These are phyloP conservation scores for Melastoma malabathricum DNA, from an alignment of 345 rosid species.

Conservation along the genomic window DNA sequence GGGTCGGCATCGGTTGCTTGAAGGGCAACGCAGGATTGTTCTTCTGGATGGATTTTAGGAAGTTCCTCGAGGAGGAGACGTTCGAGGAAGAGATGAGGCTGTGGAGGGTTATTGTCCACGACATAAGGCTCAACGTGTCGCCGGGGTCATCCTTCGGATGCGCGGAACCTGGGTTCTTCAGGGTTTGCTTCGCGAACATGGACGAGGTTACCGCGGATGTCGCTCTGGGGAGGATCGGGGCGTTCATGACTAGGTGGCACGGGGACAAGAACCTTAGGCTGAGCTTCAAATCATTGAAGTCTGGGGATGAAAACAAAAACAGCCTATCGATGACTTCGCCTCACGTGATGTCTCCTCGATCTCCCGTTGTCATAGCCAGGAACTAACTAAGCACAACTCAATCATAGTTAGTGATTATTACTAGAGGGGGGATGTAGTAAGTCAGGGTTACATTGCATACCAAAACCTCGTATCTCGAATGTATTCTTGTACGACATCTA, in stretches of 20 bases:
- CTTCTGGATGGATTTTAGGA: conserved; percentile 9
- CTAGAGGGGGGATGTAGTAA: too few relatives aligned
- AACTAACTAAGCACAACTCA: too few relatives aligned
- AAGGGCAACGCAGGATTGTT: conserved; percentile 12
- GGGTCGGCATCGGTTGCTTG: conserved; percentile 7
- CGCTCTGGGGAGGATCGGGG: conserved; percentile 10
- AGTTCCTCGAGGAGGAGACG: conserved; percentile 3
- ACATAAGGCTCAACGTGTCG: conserved; percentile 13
- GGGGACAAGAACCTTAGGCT: conserved; percentile 23
- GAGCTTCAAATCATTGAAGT: conserved; percentile 27
- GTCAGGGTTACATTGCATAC: too few relatives aligned
- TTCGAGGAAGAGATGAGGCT: conserved; percentile 9
- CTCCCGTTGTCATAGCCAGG: conserved; percentile 47
- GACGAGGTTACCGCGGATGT: conserved; percentile 10
- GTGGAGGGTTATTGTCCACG: conserved; percentile 9
- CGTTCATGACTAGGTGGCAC: conserved; percentile 12
- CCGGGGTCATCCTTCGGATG: conserved; percentile 15
- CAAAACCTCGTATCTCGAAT: too few relatives aligned
- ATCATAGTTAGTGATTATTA: too few relatives aligned
- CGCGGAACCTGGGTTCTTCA: conserved; percentile 11
- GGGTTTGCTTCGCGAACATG: conserved; percentile 20
- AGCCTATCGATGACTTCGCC: conserved; percentile 8
- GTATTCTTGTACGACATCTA: too few relatives aligned
- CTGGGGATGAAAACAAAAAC: conserved; percentile 29
- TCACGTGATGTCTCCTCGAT: conserved; percentile 26